Evolutionary conservation across 75 land plant genomes (phyloP).

Genomic region (Selaginella tamariscina): DNA sequence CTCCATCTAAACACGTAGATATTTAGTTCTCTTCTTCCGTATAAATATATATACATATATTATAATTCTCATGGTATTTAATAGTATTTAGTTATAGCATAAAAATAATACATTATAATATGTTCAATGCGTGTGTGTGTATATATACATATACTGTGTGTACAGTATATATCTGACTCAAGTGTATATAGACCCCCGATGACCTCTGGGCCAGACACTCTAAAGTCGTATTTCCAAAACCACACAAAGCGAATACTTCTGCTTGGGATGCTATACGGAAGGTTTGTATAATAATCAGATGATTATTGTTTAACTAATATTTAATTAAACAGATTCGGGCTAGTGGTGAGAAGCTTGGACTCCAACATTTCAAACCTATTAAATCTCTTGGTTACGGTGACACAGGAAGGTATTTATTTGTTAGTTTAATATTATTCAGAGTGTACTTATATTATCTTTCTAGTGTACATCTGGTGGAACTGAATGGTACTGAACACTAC

Average conservation of each 20-base stretch:
- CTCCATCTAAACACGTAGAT: not conserved
- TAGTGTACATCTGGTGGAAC: slow-evolving; percentile 93
- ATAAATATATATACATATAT: no score
- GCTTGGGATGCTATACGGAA: slow-evolving; percentile 65
- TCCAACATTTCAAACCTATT: slow-evolving; percentile 78
- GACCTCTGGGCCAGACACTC: slow-evolving; percentile 73
- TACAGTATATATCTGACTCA: no score
- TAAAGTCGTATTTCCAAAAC: slow-evolving; percentile 58
- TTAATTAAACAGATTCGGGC: slow-evolving; percentile 39
- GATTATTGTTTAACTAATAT: not conserved
- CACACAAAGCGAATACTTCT: slow-evolving; percentile 49
- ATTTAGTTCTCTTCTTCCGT: not conserved
- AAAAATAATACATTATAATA: no score
- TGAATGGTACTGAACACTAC: slow-evolving; percentile 48
- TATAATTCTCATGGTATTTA: no score
- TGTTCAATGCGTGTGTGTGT: no score
- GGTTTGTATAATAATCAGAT: slow-evolving; percentile 26
- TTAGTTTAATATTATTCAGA: not conserved
- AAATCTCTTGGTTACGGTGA: slow-evolving; percentile 91
- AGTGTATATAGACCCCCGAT: slow-evolving; percentile 65
- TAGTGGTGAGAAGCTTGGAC: slow-evolving; percentile 47
- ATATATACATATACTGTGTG: no score
- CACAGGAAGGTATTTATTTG: slow-evolving; percentile 67
- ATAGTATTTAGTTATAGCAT: no score
- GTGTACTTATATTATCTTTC: slow-evolving; percentile 7